These are phyloP conservation scores for Nitzschia sp. DNA, from an alignment of 108 stramenopile species.

Conservation along the genomic window DNA sequence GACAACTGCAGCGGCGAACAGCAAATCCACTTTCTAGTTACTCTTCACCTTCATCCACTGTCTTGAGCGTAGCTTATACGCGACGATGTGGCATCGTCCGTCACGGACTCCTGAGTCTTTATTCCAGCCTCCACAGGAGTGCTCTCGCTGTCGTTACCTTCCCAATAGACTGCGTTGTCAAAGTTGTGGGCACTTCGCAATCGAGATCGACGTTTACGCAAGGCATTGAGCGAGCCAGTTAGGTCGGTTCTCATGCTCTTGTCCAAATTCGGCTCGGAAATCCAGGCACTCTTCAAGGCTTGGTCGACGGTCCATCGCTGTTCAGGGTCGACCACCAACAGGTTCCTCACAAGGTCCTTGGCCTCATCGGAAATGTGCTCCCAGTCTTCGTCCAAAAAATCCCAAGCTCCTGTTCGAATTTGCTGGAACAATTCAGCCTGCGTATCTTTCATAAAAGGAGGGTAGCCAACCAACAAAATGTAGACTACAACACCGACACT, in stretches of 20 bases:
- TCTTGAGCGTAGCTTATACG: too few relatives aligned
- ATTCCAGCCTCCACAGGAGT: constrained; percentile 6
- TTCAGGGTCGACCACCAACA: constrained; percentile 57
- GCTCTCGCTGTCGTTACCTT: constrained; percentile 85
- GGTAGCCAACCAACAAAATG: constrained; percentile 81
- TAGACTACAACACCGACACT: constrained; percentile 92
- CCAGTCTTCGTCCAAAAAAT: constrained; percentile 44
- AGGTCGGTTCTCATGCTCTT: constrained; percentile 68
- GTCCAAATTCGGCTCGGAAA: constrained; percentile 43
- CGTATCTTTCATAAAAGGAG: constrained; percentile 45
- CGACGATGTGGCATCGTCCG: not conserved
- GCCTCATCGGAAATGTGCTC: constrained; percentile 44
- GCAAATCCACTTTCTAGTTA: too few relatives aligned
- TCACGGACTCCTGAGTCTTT: constrained; percentile 1
- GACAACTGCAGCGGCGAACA: too few relatives aligned
- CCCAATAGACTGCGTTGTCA: constrained; percentile 89
- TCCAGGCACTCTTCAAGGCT: constrained; percentile 42
- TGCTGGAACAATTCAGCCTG: constrained; percentile 41
- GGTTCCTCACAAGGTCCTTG: constrained; percentile 47
- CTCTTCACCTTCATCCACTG: too few relatives aligned
- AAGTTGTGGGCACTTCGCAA: constrained; percentile 81
- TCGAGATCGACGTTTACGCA: constrained; percentile 91
- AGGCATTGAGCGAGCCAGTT: constrained; percentile 75
- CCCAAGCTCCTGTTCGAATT: constrained; percentile 40
- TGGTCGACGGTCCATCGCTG: constrained; percentile 60